Evolutionary conservation across 2,329 filamentous ascomycete genomes (phyloP).

Genomic region (Scolecobasidium constrictum): DNA sequence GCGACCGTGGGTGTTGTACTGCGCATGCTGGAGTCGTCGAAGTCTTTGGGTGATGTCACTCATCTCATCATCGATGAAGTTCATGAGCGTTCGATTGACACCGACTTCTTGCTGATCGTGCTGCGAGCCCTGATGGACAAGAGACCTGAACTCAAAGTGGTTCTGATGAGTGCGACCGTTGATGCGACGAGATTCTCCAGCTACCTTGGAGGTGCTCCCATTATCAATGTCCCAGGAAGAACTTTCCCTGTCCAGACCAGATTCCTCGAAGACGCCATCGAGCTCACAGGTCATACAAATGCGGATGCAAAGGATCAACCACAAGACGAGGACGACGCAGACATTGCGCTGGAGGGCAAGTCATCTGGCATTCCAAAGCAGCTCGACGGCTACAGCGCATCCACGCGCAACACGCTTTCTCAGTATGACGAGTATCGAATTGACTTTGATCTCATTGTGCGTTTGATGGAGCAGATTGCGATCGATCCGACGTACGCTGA

Average conservation of each 20-base stretch:
- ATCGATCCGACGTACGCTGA: conserved; percentile 51
- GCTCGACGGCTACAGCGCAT: conserved; percentile 61
- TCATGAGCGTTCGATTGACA: conserved; percentile 88
- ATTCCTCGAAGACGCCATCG: conserved; percentile 87
- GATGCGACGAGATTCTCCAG: conserved; percentile 84
- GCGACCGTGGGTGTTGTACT: conserved; percentile 90
- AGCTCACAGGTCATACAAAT: conserved; percentile 56
- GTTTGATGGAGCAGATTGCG: conserved; percentile 67
- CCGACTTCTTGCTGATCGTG: conserved; percentile 89
- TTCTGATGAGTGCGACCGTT: conserved; percentile 96
- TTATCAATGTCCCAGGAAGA: conserved; percentile 81
- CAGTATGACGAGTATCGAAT: conserved; percentile 86
- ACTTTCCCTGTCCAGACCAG: conserved; percentile 85
- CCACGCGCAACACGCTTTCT: conserved; percentile 63
- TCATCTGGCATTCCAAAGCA: conserved; percentile 50
- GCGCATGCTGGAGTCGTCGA: conserved; percentile 86
- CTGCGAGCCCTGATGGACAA: conserved; percentile 69
- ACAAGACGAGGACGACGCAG: conserved; percentile 32
- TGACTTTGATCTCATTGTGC: conserved; percentile 76
- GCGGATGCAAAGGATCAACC: conserved; percentile 35
- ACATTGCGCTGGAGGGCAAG: conserved; percentile 36
- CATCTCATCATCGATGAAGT: conserved; percentile 96
- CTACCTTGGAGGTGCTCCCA: conserved; percentile 75
- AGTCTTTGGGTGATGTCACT: conserved; percentile 78
- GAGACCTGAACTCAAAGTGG: conserved; percentile 75